Conservation (phyloP, 441 rosid species). For the Cnidoscolus chayamansa region DNA sequence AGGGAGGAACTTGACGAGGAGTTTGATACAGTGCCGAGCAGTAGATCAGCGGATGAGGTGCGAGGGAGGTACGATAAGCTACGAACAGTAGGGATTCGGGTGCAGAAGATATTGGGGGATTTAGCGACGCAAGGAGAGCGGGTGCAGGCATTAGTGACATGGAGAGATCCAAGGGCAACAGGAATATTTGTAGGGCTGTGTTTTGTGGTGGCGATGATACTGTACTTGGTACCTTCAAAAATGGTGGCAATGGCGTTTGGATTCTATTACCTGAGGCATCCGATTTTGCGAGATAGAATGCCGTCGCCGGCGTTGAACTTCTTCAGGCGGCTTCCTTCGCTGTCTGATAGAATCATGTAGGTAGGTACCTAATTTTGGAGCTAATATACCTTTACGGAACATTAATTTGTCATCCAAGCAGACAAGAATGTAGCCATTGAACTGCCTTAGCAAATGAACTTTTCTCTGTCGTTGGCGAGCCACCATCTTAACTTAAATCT, state of each 20-base stretch:
- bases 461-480: too few relatives aligned
- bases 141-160: conserved; percentile 80
- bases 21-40: conserved; percentile 71
- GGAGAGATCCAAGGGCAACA: conserved; percentile 95
- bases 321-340: conserved; percentile 82
- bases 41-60: conserved; percentile 48
- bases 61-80: conserved; percentile 72
- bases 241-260: conserved; percentile 90
- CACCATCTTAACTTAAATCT: too few relatives aligned
- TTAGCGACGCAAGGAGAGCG: conserved; percentile 88
- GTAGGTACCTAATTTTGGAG: too few relatives aligned
- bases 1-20: conserved; percentile 88
- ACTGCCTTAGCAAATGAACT: too few relatives aligned
- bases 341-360: conserved; percentile 78
- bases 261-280: conserved; percentile 83
- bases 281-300: conserved; percentile 81
- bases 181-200: conserved; percentile 77
- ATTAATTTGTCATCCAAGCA: too few relatives aligned
- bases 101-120: conserved; percentile 81
- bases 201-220: conserved; percentile 49
- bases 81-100: conserved; percentile 63
- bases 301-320: conserved; percentile 74
- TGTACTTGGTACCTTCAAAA: conserved; percentile 75
- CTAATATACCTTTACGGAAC: too few relatives aligned
- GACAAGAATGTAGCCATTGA: too few relatives aligned